phyloP scores from a whole-genome alignment of 1,284 basidiomycete species.

The Bondarzewia mesenterica region DNA sequence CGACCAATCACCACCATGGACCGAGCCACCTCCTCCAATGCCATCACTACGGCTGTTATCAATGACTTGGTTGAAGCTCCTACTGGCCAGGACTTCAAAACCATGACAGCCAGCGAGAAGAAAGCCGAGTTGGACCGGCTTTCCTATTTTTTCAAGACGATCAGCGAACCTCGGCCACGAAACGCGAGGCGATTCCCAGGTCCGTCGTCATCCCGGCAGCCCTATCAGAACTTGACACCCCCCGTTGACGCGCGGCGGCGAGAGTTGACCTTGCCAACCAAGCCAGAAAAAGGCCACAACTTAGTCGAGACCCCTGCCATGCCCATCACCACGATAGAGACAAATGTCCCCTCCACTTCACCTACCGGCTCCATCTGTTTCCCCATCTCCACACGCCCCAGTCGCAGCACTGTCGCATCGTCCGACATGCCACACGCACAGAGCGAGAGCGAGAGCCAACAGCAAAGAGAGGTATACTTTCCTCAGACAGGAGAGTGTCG shows the following conservation, averaged over 20 bases:
- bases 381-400: background rate
- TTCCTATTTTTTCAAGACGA: constrained; percentile 44
- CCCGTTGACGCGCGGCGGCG: too few species aligned
- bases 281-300: too few species aligned
- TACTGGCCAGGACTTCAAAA: background rate
- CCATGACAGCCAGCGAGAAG: constrained; percentile 18
- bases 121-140: constrained; percentile 44
- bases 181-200: constrained; percentile 22
- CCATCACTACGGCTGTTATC: too few species aligned
- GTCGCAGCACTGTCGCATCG: background rate
- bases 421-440: constrained; percentile 2
- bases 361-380: constrained; percentile 1
- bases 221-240: too few species aligned
- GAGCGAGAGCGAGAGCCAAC: constrained; percentile 15
- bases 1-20: background rate
- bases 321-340: constrained; percentile 4
- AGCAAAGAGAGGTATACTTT: constrained; percentile 28
- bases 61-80: background rate
- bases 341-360: constrained; percentile 5
- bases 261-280: too few species aligned
- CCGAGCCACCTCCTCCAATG: background rate
- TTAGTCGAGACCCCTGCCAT: constrained; percentile 14
- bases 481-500: constrained; percentile 33
- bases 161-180: constrained; percentile 14
- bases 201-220: too few species aligned